Evolutionary conservation across 805 yeast genomes (phyloP).

Genomic region (Blastobotrys attinorum): DNA sequence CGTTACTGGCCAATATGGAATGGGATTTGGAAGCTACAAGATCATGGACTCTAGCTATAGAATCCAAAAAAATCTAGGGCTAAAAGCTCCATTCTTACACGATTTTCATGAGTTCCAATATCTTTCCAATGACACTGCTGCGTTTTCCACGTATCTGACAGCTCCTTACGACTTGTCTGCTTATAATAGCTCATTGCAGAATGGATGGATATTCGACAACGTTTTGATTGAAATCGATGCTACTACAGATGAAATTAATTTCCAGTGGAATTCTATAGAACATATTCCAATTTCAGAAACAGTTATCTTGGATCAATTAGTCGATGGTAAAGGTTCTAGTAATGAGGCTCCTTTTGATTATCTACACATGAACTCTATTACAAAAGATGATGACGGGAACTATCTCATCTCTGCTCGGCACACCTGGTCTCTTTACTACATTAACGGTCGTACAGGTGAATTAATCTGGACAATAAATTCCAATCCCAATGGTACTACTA

Average conservation of each 20-base stretch:
- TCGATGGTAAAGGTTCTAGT: too few species aligned
- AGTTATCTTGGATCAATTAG: background rate
- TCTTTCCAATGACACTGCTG: slow-evolving; percentile 4
- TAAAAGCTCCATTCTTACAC: background rate
- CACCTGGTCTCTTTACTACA: slow-evolving; percentile 1
- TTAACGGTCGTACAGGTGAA: slow-evolving; percentile 6
- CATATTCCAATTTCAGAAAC: slow-evolving; percentile 2
- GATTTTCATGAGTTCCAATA: slow-evolving; percentile 5
- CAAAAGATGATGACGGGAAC: slow-evolving; percentile 5
- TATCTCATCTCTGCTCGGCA: slow-evolving; percentile 4
- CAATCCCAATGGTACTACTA: background rate
- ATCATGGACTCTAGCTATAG: slow-evolving; percentile 1
- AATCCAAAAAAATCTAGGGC: background rate
- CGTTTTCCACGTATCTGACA: slow-evolving; percentile 4
- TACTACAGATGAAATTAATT: slow-evolving; percentile 5
- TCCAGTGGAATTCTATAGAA: slow-evolving; percentile 6
- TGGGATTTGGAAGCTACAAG: slow-evolving; percentile 1
- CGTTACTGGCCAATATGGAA: background rate
- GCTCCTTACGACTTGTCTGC: slow-evolving; percentile 4
- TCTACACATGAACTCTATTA: slow-evolving; percentile 5
- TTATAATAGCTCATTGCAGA: background rate
- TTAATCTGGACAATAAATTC: slow-evolving; percentile 5
- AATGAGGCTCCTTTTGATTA: slow-evolving; percentile 7
- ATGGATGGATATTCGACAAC: slow-evolving; percentile 5
- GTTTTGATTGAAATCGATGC: slow-evolving; percentile 5